phyloP scores from a whole-genome alignment of 805 yeast genomes.

The Naumovozyma castellii region DNA sequence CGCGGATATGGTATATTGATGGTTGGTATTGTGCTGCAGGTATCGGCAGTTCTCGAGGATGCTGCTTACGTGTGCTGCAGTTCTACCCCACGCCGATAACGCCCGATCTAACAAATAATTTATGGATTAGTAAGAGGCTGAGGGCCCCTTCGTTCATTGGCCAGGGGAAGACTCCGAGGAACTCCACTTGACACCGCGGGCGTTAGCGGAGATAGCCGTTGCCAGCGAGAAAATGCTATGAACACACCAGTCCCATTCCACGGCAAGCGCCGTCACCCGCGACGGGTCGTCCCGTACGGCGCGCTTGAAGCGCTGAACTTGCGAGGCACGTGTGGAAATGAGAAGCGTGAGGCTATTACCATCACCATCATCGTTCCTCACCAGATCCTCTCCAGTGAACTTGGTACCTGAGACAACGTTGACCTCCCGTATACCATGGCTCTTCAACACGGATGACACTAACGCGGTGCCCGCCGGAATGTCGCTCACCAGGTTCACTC shows the following conservation, averaged over 20 bases:
- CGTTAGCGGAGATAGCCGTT: neutral
- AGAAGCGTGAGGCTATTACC: conserved; percentile 6
- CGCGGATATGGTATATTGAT: too few species aligned
- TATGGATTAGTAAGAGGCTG: too few species aligned
- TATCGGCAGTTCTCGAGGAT: too few species aligned
- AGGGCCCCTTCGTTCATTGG: neutral
- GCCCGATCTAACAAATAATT: too few species aligned
- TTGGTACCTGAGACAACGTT: conserved; percentile 13
- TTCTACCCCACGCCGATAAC: neutral
- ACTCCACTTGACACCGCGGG: conserved; percentile 10
- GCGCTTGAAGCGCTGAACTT: conserved; percentile 21
- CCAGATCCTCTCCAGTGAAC: conserved; percentile 12
- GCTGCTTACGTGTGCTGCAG: too few species aligned
- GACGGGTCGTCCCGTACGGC: conserved; percentile 3
- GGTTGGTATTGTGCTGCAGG: too few species aligned
- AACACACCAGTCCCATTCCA: conserved; percentile 31
- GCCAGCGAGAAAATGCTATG: conserved; percentile 14
- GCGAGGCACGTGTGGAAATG: conserved; percentile 23
- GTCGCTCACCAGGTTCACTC: conserved; percentile 19
- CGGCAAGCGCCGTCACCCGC: conserved; percentile 10
- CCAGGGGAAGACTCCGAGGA: neutral
- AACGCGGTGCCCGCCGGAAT: conserved; percentile 24
- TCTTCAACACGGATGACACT: conserved; percentile 17
- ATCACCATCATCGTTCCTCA: neutral
- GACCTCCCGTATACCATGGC: conserved; percentile 21